Conservation (phyloP, 208 protist genomes). For the Crithidia fasciculata region DNA sequence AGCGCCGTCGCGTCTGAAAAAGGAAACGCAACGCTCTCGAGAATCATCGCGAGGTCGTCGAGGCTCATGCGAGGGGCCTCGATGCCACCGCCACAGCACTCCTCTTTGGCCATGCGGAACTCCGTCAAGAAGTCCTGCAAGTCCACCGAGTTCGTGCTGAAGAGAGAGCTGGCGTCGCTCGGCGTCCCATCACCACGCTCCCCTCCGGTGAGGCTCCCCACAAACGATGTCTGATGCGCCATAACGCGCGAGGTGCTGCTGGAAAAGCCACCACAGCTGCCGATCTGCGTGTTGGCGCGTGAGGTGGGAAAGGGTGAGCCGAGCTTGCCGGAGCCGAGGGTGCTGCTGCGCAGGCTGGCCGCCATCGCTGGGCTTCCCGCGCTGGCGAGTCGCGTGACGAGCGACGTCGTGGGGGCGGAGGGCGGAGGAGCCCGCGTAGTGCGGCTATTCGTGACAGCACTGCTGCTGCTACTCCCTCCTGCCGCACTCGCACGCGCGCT, state of each 20-base stretch:
- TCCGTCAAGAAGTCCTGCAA: conserved; percentile 71
- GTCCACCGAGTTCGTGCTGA: conserved; percentile 73
- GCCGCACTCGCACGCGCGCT: background rate
- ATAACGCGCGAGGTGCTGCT: background rate
- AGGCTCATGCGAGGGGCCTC: conserved; percentile 44
- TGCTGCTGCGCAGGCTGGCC: conserved; percentile 13
- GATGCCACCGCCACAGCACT: conserved; percentile 41
- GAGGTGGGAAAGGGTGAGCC: conserved; percentile 10
- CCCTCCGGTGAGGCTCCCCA: conserved; percentile 16
- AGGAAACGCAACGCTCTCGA: conserved; percentile 60
- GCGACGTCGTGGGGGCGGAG: conserved; percentile 14
- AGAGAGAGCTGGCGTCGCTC: conserved; percentile 58
- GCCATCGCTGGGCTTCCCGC: background rate
- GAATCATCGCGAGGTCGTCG: conserved; percentile 61
- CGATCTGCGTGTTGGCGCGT: background rate
- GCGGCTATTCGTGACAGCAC: background rate
- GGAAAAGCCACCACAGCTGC: background rate
- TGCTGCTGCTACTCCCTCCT: background rate
- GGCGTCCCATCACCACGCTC: conserved; percentile 32
- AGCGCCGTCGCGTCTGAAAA: conserved; percentile 58
- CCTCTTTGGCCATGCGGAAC: conserved; percentile 66
- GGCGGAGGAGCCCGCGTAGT: conserved; percentile 9
- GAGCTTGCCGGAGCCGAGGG: conserved; percentile 1
- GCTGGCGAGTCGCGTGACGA: conserved; percentile 6
- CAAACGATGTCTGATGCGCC: conserved; percentile 12